Evolutionary conservation across 139 green algal species (phyloP), one percentile per base, ranked within the genome.

Genomic region (Eudorina sp.): DNA sequence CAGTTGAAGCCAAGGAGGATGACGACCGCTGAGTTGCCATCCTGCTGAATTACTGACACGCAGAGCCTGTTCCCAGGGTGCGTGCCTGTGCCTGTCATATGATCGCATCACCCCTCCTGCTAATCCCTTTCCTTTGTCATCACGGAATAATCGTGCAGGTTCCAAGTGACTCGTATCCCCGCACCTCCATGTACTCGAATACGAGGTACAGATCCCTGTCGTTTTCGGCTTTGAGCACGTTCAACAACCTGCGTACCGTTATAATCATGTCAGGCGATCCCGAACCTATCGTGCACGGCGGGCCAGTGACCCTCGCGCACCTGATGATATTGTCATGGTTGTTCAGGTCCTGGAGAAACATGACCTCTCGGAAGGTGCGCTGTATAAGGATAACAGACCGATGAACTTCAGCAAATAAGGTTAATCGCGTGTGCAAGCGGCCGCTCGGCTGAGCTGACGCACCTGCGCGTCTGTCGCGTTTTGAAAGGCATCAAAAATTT

Each of bases 401-500:
- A n/a, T n/a, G n/a, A n/a, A n/a, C n/a, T 58, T 58, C 51, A 58
- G 51, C 13, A 41, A 73, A 73, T 27, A 18, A 11, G 64, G 3
- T 11, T 66, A 25, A 66, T 40, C 21, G 64, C 18, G 21, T 73
- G 3, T 38, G 34, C 64, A 13, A 73, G 13, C 34, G 34, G 38
- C 18, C 34, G 27, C 4, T 23, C 4, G 31, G 62, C 66, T 48
- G 34, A 75, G 66, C 40, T 79, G 70, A 34, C 70, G 70, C 70
- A 98, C 97, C 95, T 99, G 97, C 13, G 97, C 97, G 89, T 99
- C 97, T 31, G 97, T 99, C 53, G 96, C 94, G 68, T 99, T 99
- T 84, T 99, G 97, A 87, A 99, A 99, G 0, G 97, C 97, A 83
- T 99, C 97, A 82, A 99, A 99, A 34, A 99, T 99, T 87, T 99